Evolutionary conservation across 108 stramenopile species (phyloP).

Genomic region (Fistulifera solaris): DNA sequence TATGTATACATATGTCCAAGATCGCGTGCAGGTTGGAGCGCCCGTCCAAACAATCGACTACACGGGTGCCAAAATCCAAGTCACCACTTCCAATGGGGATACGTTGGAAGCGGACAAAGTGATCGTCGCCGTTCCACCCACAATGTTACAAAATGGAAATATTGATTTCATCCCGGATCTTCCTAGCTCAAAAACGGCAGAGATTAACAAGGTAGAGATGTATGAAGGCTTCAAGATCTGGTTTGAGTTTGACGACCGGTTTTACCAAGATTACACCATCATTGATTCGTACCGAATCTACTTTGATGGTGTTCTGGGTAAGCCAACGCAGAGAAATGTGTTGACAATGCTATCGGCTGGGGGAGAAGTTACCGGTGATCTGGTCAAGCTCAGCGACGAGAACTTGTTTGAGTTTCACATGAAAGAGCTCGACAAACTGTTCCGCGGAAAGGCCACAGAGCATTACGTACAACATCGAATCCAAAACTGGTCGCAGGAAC

Average conservation of each 20-base stretch:
- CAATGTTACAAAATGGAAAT: constrained; percentile 12
- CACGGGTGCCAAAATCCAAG: not conserved
- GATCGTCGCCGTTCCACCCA: constrained; percentile 10
- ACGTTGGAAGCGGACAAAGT: constrained; percentile 4
- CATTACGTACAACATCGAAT: constrained; percentile 8
- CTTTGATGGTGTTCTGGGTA: constrained; percentile 3
- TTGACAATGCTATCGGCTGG: constrained; percentile 7
- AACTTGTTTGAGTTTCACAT: constrained; percentile 5
- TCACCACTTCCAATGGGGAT: constrained; percentile 4
- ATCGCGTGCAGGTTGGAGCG: not conserved
- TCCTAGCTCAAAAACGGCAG: not conserved
- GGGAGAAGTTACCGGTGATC: not conserved
- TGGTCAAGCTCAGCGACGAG: constrained; percentile 4
- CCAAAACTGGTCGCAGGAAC: constrained; percentile 24
- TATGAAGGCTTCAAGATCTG: constrained; percentile 5
- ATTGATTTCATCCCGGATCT: constrained; percentile 17
- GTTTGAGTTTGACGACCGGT: constrained; percentile 21
- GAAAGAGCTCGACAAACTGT: constrained; percentile 15
- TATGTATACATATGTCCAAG: constrained; percentile 6
- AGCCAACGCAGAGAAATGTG: constrained; percentile 4
- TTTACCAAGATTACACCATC: constrained; percentile 10
- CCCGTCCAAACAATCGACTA: constrained; percentile 6
- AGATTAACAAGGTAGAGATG: not conserved
- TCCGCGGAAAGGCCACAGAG: constrained; percentile 9
- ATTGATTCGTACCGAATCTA: constrained; percentile 5